Evolutionary conservation across 169 alveolate genomes (phyloP), one percentile per base, ranked within the genome.

Genomic region (Cryptosporidium tyzzeri): DNA sequence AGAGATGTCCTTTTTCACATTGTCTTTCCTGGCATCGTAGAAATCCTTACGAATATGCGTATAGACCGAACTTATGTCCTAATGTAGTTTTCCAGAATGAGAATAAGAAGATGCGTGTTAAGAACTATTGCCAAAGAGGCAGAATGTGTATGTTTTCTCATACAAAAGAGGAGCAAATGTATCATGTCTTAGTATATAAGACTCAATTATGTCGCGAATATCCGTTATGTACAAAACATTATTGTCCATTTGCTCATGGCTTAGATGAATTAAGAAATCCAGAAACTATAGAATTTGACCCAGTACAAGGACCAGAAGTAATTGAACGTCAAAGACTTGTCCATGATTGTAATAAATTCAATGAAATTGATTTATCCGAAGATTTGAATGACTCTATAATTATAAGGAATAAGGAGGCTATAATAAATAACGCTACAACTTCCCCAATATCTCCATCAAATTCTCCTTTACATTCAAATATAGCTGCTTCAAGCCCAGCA

Each of bases 101-200:
- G 45, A 80, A 80, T 59, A 80, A 62, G 26, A 80, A 80, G 80
- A 80, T 80, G 89, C 73, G 89, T 44, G 89, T 80, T 12, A 80
- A 80, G 74, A 80, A 80, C 45, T 80, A 80, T 62, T 80, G 89
- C 41, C 89, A 80, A 65, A 59, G 89, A 41, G 89, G 89, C 37
- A 80, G 89, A 50, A 80, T 80, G 89, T 80, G 89, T 80, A 80
- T 80, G 89, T 80, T 80, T 62, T 80, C 89, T 45, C 89, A 80
- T 80, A 80, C 89, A 31, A 80, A 80, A 67, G 89, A 80, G 45
- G 89, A 80, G 41, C 89, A 80, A 59, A 80, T 80, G 89, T 80
- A 80, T 23, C 89, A 80, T 80, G 89, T 80, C 9, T 45, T 80
- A 50, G 89, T 80, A 44, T 80, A 80, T 44, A 80, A 80, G 41